phyloP scores from a whole-genome alignment of 139 green algal species.

The Chlorella sp. region DNA sequence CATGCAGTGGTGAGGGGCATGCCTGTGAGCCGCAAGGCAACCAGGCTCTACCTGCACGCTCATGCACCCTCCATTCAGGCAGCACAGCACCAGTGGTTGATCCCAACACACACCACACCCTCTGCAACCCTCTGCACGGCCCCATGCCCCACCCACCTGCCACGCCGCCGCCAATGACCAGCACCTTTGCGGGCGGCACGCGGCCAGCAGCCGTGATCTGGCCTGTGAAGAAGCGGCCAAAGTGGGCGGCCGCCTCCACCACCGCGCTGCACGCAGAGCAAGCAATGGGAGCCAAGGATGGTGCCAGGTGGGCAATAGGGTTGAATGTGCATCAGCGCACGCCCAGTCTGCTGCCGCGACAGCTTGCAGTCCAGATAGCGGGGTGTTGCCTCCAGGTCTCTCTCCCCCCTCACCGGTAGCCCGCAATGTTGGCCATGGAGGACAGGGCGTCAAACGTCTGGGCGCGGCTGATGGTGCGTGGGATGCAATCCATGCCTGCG shows the following conservation, averaged over 20 bases:
- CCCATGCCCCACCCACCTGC: no score
- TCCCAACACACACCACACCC: no score
- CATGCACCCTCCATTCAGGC: no score
- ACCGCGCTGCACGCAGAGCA: slow-evolving; percentile 59
- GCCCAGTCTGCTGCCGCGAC: background rate
- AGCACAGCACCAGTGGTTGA: no score
- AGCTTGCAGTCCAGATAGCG: no score
- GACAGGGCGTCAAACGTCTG: slow-evolving; percentile 86
- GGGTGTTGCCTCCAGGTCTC: background rate
- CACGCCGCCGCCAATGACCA: slow-evolving; percentile 26
- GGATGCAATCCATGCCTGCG: slow-evolving; percentile 90
- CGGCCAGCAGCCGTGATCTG: slow-evolving; percentile 92
- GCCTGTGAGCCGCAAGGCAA: slow-evolving; percentile 59
- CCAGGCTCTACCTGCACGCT: no score
- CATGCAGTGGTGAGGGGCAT: slow-evolving; percentile 12
- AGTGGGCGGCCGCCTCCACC: slow-evolving; percentile 78
- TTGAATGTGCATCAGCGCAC: background rate
- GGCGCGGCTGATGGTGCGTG: slow-evolving; percentile 73
- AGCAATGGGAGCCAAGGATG: no score
- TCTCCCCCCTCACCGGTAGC: slow-evolving; percentile 56
- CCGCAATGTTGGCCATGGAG: slow-evolving; percentile 89
- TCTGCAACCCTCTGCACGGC: no score
- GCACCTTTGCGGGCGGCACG: slow-evolving; percentile 70
- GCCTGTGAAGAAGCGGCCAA: slow-evolving; percentile 85
- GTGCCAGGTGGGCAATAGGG: background rate